A percentile compares a stretch with the other conserved stretches of the same genome.
Conservation (phyloP, 1,284 basidiomycete species). For the Ceraceosorus guamensis region DNA sequence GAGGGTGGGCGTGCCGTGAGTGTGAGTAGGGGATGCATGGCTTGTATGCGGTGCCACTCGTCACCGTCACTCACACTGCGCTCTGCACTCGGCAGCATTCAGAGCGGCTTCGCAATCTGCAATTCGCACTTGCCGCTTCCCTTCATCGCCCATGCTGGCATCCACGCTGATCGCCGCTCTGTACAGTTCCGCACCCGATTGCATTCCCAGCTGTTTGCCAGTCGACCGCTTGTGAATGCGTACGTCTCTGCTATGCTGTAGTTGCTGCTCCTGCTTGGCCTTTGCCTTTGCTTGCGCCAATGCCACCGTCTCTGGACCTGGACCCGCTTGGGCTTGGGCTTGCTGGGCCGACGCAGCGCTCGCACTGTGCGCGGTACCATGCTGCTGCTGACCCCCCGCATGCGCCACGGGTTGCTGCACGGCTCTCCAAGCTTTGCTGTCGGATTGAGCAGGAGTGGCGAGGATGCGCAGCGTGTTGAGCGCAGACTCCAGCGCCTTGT, state of each 20-base stretch:
- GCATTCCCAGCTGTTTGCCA: too few relatives aligned
- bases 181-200: too few relatives aligned
- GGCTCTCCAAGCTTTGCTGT: conserved; percentile 8
- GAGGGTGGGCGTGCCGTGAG: too few relatives aligned
- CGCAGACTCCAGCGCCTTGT: background rate
- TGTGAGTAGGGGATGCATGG: background rate
- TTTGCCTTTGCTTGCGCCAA: background rate
- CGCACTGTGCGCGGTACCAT: background rate
- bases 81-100: conserved; percentile 7
- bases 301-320: background rate
- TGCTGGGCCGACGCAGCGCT: background rate
- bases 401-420: background rate
- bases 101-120: conserved; percentile 1
- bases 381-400: background rate
- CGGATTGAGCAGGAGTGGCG: conserved; percentile 3
- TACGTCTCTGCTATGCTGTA: background rate
- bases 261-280: background rate
- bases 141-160: background rate
- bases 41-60: background rate
- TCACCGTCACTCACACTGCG: background rate
- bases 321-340: background rate
- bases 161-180: too few relatives aligned
- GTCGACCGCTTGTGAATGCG: too few relatives aligned
- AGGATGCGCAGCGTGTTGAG: background rate
- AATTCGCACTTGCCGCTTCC: background rate